A percentile compares a stretch with the other conserved stretches of the same genome.
Evolutionary conservation across 345 rosid species (phyloP).

Genomic region (Citrus sinensis): DNA sequence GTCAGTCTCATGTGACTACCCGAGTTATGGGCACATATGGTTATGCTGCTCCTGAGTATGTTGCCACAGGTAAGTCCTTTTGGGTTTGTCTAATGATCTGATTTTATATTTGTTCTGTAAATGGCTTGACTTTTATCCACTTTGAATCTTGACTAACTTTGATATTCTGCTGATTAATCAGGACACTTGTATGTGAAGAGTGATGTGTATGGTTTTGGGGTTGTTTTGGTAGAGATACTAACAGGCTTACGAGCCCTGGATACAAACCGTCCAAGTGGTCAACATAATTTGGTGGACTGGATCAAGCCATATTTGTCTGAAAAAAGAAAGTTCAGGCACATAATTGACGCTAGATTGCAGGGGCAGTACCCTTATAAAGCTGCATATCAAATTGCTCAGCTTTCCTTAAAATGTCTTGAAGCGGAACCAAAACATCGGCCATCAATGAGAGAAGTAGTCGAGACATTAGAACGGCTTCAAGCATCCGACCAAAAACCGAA

Average conservation of each 20-base stretch:
- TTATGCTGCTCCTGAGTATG: constrained; percentile 98
- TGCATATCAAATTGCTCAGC: constrained; percentile 61
- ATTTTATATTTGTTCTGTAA: background rate
- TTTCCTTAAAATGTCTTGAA: constrained; percentile 67
- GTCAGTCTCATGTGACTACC: constrained; percentile 93
- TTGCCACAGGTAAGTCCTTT: constrained; percentile 68
- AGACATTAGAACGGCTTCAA: constrained; percentile 52
- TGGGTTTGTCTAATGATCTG: background rate
- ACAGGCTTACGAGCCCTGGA: constrained; percentile 86
- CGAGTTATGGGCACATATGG: constrained; percentile 94
- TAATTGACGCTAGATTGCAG: constrained; percentile 71
- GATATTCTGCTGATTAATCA: constrained; percentile 28
- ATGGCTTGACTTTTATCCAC: background rate
- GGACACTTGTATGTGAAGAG: constrained; percentile 97
- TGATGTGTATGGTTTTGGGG: constrained; percentile 92
- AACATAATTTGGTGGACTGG: constrained; percentile 75
- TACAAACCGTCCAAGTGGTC: constrained; percentile 65
- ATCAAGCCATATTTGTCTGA: constrained; percentile 70
- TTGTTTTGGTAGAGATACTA: constrained; percentile 81
- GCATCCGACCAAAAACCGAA: constrained; percentile 45
- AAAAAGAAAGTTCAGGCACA: constrained; percentile 59
- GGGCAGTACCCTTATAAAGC: constrained; percentile 81
- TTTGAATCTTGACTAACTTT: constrained; percentile 4
- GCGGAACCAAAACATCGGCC: constrained; percentile 75
- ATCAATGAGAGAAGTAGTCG: constrained; percentile 81